A percentile compares a stretch with the other conserved stretches of the same genome.
Conservation (phyloP, 129 eudicot genomes). For the Escallonia rubra region DNA sequence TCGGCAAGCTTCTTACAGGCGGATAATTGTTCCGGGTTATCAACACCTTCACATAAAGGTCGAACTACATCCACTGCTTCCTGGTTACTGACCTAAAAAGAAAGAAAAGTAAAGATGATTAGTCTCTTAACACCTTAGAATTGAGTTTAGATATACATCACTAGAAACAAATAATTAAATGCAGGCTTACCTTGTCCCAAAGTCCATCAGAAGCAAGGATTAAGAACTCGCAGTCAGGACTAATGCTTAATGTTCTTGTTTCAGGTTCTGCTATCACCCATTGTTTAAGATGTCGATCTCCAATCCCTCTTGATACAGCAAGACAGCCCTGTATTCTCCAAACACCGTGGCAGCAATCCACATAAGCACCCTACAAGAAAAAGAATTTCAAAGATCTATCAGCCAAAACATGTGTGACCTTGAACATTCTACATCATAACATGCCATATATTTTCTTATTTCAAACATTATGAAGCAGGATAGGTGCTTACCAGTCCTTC, state of each 20-base stretch:
- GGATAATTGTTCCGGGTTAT: conserved; percentile 29
- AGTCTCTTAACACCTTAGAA: neutral
- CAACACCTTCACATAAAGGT: conserved; percentile 32
- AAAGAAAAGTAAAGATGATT: neutral
- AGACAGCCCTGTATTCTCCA: conserved; percentile 96
- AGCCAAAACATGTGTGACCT: neutral
- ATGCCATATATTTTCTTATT: neutral
- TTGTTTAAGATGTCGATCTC: conserved; percentile 62
- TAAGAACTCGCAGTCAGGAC: conserved; percentile 64
- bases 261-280: conserved; percentile 87
- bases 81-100: conserved; percentile 73
- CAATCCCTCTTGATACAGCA: conserved; percentile 85
- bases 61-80: conserved; percentile 76
- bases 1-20: conserved; percentile 78
- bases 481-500: conserved; percentile 45
- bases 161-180: neutral
- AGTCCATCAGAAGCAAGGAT: conserved; percentile 92
- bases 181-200: conserved; percentile 70
- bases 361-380: conserved; percentile 73
- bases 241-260: conserved; percentile 42
- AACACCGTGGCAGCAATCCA: conserved; percentile 70
- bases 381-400: conserved; percentile 11
- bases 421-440: neutral
- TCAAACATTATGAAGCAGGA: neutral
- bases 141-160: too few relatives aligned